Conservation (phyloP, 805 yeast species). For the Kuraishia piskuri region DNA sequence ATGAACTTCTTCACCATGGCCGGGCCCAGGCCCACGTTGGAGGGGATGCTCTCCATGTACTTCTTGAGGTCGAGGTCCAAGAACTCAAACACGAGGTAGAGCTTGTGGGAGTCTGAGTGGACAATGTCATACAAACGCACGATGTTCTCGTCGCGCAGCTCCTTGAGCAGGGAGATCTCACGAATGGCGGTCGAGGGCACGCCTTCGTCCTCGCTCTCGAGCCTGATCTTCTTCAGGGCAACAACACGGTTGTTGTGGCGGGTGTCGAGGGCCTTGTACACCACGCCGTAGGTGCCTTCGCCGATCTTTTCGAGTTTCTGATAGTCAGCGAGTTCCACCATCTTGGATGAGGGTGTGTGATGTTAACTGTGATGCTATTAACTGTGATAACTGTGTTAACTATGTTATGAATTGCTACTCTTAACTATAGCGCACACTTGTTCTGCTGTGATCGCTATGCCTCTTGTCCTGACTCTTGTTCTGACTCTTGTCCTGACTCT, state of each 20-base stretch:
- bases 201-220: conserved; percentile 96
- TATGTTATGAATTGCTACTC: too few relatives aligned
- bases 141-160: conserved; percentile 87
- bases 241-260: conserved; percentile 89
- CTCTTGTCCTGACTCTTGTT: too few relatives aligned
- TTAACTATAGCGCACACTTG: too few relatives aligned
- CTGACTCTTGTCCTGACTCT: too few relatives aligned
- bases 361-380: too few relatives aligned
- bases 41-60: conserved; percentile 93
- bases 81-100: conserved; percentile 88
- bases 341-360: conserved; percentile 15
- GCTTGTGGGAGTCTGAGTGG: conserved; percentile 87
- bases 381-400: not conserved
- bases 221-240: conserved; percentile 88
- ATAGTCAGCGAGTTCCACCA: conserved; percentile 87
- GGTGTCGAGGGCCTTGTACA: conserved; percentile 88
- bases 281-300: conserved; percentile 97
- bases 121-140: conserved; percentile 89
- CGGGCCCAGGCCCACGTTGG: conserved; percentile 82
- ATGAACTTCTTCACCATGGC: conserved; percentile 89
- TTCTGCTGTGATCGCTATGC: too few relatives aligned
- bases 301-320: conserved; percentile 95
- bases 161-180: conserved; percentile 90
- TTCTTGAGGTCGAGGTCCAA: conserved; percentile 91
- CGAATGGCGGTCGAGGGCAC: conserved; percentile 98